Percentiles rank a stretch among this genome's conserved stretches.
phyloP scores from a whole-genome alignment of 768 basidiomycete species.

The Pleurotus giganteus region DNA sequence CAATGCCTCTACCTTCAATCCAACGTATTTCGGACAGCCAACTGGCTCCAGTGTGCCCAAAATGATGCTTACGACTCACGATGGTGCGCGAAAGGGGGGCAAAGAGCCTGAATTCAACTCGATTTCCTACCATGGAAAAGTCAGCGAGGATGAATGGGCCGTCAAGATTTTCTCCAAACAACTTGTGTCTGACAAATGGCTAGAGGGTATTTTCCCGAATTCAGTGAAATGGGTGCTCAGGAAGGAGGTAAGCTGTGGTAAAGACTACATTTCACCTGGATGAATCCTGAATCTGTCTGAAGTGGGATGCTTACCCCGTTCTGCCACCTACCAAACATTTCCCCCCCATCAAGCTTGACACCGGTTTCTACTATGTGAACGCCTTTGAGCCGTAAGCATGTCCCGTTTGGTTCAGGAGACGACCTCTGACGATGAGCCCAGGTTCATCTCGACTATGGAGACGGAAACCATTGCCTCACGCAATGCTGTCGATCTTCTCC shows the following conservation, averaged over 20 bases:
- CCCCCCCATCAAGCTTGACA: conserved; percentile 75
- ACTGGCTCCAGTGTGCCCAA: conserved; percentile 46
- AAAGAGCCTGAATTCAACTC: conserved; percentile 83
- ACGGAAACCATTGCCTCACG: conserved; percentile 83
- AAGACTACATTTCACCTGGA: neutral
- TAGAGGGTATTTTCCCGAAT: conserved; percentile 60
- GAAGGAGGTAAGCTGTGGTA: conserved; percentile 56
- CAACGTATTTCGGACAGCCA: conserved; percentile 67
- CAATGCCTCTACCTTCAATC: conserved; percentile 53
- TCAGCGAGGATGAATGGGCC: conserved; percentile 58
- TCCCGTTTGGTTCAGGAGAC: conserved; percentile 9
- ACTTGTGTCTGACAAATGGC: conserved; percentile 64
- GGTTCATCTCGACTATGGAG: conserved; percentile 92
- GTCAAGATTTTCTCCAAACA: conserved; percentile 88
- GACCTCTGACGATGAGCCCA: conserved; percentile 22
- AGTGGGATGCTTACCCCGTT: conserved; percentile 84
- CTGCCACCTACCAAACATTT: conserved; percentile 65
- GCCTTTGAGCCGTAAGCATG: conserved; percentile 81
- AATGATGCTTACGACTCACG: conserved; percentile 71
- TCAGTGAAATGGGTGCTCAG: conserved; percentile 79
- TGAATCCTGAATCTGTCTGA: conserved; percentile 5
- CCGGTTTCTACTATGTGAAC: conserved; percentile 88
- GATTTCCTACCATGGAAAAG: conserved; percentile 71
- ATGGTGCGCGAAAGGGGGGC: conserved; percentile 52
- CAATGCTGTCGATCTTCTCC: conserved; percentile 77